Conservation (phyloP, 257 asterid genomes). For the Scutellaria barbata region DNA sequence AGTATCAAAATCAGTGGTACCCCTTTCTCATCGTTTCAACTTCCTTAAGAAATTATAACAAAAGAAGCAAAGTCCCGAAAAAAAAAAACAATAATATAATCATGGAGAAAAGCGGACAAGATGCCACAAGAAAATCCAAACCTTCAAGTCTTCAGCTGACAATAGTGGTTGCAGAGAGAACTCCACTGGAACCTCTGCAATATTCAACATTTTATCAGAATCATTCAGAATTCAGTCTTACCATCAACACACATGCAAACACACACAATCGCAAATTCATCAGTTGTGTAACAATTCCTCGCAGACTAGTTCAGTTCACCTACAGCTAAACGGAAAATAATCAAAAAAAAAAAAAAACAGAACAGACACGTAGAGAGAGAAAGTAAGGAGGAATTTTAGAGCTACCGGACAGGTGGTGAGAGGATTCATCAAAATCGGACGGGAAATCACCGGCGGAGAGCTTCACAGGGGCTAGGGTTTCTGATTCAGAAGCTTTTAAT, state of each 20-base stretch:
- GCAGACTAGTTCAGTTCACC: background rate
- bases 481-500: slow-evolving; percentile 37
- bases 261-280: slow-evolving; percentile 2
- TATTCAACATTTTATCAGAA: slow-evolving; percentile 35
- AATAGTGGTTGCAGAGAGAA: slow-evolving; percentile 53
- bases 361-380: background rate
- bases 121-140: slow-evolving; percentile 35
- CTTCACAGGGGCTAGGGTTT: slow-evolving; percentile 43
- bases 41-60: background rate
- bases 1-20: background rate
- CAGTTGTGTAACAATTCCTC: slow-evolving; percentile 2
- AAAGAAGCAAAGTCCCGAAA: slow-evolving; percentile 3
- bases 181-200: slow-evolving; percentile 73
- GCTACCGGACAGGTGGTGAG: slow-evolving; percentile 52
- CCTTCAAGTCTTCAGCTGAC: slow-evolving; percentile 52
- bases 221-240: slow-evolving; percentile 25
- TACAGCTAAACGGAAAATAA: background rate
- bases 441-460: slow-evolving; percentile 34
- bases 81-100: background rate
- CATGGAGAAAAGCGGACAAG: background rate
- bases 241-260: slow-evolving; percentile 28
- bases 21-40: slow-evolving; percentile 1
- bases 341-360: background rate
- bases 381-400: background rate
- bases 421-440: slow-evolving; percentile 46